phyloP scores from a whole-genome alignment of 345 rosid genomes.

The Gossypium mustelinum region DNA sequence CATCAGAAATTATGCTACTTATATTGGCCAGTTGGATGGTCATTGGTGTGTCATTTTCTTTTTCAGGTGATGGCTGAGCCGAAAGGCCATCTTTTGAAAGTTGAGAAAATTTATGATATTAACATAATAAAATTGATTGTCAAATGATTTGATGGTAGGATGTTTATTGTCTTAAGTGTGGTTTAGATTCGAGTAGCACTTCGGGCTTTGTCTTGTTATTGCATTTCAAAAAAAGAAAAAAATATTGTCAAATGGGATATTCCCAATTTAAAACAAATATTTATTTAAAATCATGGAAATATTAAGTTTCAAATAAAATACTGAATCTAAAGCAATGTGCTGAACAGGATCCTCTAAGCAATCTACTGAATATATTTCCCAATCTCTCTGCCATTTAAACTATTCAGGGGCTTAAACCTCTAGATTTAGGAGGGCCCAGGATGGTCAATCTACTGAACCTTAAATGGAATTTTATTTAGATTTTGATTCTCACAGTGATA shows the following conservation, averaged over 20 bases:
- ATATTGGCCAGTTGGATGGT: not conserved
- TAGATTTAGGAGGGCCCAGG: not conserved
- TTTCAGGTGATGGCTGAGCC: not conserved
- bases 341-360: not conserved
- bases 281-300: not conserved
- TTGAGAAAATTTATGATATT: not conserved
- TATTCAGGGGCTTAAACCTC: not conserved
- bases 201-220: no score
- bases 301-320: not conserved
- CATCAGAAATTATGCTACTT: not conserved
- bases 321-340: not conserved
- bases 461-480: not conserved
- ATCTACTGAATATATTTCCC: not conserved
- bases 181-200: fast-evolving
- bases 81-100: not conserved
- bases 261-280: not conserved
- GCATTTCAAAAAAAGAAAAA: not conserved
- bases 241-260: not conserved
- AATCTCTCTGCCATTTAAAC: not conserved
- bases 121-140: not conserved
- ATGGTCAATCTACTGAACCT: not conserved
- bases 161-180: fast-evolving
- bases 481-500: not conserved
- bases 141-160: not conserved
- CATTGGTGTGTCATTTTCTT: not conserved